A percentile compares a stretch with the other conserved stretches of the same genome.
phyloP scores from a whole-genome alignment of 371 early-diverging fungal genomes.

The Saksenaea oblongispora region DNA sequence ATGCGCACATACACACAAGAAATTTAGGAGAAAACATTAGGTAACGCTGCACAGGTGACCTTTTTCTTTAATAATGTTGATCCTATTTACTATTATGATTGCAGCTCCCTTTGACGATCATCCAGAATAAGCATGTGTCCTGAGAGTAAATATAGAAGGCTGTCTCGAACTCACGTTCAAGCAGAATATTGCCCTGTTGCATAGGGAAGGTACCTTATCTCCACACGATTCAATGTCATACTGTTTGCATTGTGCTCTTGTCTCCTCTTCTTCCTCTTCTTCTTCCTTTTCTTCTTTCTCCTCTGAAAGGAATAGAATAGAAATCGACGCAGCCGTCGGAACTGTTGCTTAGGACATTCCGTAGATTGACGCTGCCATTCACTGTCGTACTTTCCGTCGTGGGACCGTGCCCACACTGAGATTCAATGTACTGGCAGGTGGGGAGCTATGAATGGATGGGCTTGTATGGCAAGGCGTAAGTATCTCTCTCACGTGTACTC shows the following conservation, averaged over 20 bases:
- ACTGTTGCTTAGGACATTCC: background rate
- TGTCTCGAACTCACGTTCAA: slow-evolving; percentile 1
- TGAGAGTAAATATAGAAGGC: background rate
- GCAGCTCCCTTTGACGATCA: slow-evolving; percentile 3
- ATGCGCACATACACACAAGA: slow-evolving; percentile 1
- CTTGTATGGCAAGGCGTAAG: background rate
- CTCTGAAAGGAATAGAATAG: background rate
- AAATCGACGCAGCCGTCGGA: background rate
- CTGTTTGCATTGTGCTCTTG: background rate
- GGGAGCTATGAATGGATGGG: background rate
- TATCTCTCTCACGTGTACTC: background rate
- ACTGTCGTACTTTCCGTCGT: background rate
- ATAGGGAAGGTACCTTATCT: background rate
- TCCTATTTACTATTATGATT: slow-evolving; percentile 1
- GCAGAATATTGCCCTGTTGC: background rate
- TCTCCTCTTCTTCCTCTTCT: background rate
- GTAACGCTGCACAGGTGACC: slow-evolving; percentile 7
- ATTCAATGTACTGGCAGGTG: slow-evolving; percentile 2
- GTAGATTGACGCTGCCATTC: background rate
- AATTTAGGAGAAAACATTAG: slow-evolving; percentile 5
- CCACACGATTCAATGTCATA: background rate
- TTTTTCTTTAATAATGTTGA: background rate
- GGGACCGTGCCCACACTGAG: background rate
- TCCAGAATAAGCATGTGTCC: slow-evolving; percentile 6
- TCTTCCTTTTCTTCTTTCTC: slow-evolving; percentile 5